Conservation (phyloP, 768 basidiomycete species). For the Suillus variegatus region DNA sequence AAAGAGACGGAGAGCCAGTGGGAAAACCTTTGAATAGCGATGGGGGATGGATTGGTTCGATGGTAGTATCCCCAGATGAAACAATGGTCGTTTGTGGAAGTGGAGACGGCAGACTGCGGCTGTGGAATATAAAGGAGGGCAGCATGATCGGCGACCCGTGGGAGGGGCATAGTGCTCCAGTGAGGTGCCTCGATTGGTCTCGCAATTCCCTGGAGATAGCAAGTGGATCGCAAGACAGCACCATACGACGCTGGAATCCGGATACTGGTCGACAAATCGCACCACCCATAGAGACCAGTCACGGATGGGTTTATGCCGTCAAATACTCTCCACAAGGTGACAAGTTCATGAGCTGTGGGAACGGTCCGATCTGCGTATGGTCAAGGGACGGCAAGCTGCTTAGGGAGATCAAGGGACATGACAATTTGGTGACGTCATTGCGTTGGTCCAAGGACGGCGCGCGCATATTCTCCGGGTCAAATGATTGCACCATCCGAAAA, state of each 20-base stretch:
- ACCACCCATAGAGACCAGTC: background rate
- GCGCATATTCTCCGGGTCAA: no score
- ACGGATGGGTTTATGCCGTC: no score
- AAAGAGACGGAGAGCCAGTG: background rate
- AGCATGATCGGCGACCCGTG: background rate
- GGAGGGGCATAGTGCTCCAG: background rate
- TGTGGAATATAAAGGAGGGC: background rate
- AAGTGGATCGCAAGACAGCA: conserved; percentile 9
- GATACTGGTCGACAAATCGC: background rate
- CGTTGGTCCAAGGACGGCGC: no score
- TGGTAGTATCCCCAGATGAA: background rate
- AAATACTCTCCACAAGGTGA: no score
- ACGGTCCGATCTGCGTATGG: no score
- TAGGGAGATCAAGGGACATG: no score
- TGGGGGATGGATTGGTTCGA: background rate
- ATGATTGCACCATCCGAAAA: no score
- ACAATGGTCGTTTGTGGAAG: background rate
- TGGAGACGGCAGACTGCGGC: background rate
- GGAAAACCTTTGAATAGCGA: background rate
- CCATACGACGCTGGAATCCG: conserved; percentile 15
- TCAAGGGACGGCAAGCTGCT: no score
- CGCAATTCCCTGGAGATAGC: conserved; percentile 12
- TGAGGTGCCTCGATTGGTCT: conserved; percentile 15
- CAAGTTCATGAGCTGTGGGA: no score
- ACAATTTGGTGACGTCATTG: no score